Evolutionary conservation across 371 early-diverging fungal genomes (phyloP), one percentile per base, ranked within the genome.

Genomic region (Nosema muscidifuracis): DNA sequence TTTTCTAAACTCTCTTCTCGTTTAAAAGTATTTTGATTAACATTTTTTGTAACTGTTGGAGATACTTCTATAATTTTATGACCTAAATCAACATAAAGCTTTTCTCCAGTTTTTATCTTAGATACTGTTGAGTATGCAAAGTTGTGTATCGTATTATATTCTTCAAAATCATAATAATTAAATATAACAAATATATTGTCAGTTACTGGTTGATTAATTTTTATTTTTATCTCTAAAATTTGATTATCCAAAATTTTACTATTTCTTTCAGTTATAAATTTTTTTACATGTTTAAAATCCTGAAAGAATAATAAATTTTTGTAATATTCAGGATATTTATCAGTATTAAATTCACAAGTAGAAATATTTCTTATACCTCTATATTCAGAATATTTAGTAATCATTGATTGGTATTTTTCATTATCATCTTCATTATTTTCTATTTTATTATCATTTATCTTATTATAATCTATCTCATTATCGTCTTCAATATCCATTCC

Each of bases 241-340:
- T 63, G 57, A 31, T 69, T 57, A 36, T 43, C 28, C n/a, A 51
- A 40, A 47, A 71, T 60, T 13, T 44, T 30, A 42, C 67, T 67
- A 43, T 68, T 40, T 40, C 44, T 64, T 18, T 65, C 71, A 9
- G 31, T 7, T 16, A 78, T 53, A n/a, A 44, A n/a, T 9, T 42
- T 77, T 20, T 78, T 62, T 6, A 67, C 53, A 3, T 34, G 33
- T 33, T 53, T 71, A 18, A 53, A 61, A 43, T 78, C 67, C 57
- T 73, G 69, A 65, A 75, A 72, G 71, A 76, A 73, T 42, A 72
- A 64, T 40, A 82, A 44, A 63, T 80, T 44, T 50, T 68, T 67
- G 50, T 82, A 68, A 71, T 78, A 51, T 26, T 72, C 68, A 28
- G 69, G 77, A 40, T 64, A 74, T 38, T 26, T 67, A 42, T 73